A percentile compares a stretch with the other conserved stretches of the same genome.
Evolutionary conservation across 768 basidiomycete genomes (phyloP).

Genomic region (Mycena capillaripes): DNA sequence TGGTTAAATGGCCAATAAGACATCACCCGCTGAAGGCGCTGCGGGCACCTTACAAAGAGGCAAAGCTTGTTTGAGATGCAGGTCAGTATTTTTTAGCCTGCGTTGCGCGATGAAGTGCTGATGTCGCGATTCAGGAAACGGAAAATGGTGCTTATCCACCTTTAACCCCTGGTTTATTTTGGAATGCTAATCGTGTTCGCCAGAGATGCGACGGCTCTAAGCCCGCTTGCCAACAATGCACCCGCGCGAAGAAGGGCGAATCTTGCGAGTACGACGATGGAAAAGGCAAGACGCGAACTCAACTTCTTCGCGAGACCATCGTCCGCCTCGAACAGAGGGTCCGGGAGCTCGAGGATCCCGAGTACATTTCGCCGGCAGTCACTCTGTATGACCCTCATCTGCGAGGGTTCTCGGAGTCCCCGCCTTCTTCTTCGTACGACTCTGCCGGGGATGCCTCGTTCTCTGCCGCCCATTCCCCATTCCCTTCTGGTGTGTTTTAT

Average conservation of each 20-base stretch:
- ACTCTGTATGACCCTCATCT: constrained; percentile 78
- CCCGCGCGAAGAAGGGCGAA: constrained; percentile 82
- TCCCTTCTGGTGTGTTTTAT: constrained; percentile 62
- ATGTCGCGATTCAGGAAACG: constrained; percentile 64
- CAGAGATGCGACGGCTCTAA: constrained; percentile 85
- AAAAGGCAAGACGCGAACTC: constrained; percentile 86
- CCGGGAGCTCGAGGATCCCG: constrained; percentile 82
- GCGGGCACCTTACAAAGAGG: constrained; percentile 72
- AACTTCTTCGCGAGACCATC: constrained; percentile 84
- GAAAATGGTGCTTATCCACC: constrained; percentile 67
- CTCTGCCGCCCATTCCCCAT: constrained; percentile 70
- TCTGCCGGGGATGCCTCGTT: constrained; percentile 74
- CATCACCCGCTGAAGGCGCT: constrained; percentile 49
- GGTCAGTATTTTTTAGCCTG: constrained; percentile 53
- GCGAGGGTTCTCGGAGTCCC: constrained; percentile 66
- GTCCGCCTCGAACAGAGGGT: constrained; percentile 79
- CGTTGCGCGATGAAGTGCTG: constrained; percentile 32
- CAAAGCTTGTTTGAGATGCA: constrained; percentile 81
- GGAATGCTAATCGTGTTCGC: constrained; percentile 34
- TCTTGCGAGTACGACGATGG: constrained; percentile 88
- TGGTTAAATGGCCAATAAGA: constrained; percentile 66
- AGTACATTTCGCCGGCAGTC: constrained; percentile 77
- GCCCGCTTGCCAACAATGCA: constrained; percentile 85
- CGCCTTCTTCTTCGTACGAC: constrained; percentile 63
- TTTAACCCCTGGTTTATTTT: neutral